Base-by-base conservation (phyloP, 2,329 filamentous ascomycete genomes). In the Phoma herbarum region DNA sequence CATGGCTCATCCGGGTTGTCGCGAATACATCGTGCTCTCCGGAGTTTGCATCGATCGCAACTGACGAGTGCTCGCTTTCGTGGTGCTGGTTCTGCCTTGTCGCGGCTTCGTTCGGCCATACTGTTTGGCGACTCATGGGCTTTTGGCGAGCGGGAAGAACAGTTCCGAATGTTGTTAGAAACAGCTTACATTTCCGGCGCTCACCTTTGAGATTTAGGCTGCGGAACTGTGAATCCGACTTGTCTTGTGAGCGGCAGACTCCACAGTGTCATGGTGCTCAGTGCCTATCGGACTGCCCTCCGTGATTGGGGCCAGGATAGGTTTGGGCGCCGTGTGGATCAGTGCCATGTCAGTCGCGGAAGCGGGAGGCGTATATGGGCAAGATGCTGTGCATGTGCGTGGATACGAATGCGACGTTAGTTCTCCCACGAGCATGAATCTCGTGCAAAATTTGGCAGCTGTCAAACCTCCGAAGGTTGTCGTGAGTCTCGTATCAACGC, bases 1-100 rank as follows among this genome's bases (percentile, higher is more conserved):
- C 79, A 81, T 52, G 69, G 62, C 54, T 72, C 65, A 18, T 71
- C 68, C 33, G 69, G 65, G 47, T 57, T 66, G 45, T 65, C 58
- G 52, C 71, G 71, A 54, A 72, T 71, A 51, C 70, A 73, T 60
- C 67, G 59, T 55, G 71, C 66, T 64, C 70, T 57, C 39, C 71
- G 63, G 18, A 70, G 52, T 51, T 74, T 74, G 61, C 70, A 72
- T 47, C 70, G 62, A 57, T 73, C 70, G 65, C 71, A 73, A 53
- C 69, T 72, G 16, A 72, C 68, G 14, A 72, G 68, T 29, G 70
- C 70, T 56, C 69, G 67, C 61, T 72, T 73, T 51, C 70, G 63
- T 49, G 63, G 56, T 50, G 62, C 48, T 48, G 65, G 45, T 37
- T 66, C 66, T 54, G 63, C 51, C 45, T 67, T 70, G 44, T 51